A percentile compares a stretch with the other conserved stretches of the same genome.
phyloP scores from a whole-genome alignment of 2,329 filamentous ascomycete genomes.

The Colletotrichum tanaceti region DNA sequence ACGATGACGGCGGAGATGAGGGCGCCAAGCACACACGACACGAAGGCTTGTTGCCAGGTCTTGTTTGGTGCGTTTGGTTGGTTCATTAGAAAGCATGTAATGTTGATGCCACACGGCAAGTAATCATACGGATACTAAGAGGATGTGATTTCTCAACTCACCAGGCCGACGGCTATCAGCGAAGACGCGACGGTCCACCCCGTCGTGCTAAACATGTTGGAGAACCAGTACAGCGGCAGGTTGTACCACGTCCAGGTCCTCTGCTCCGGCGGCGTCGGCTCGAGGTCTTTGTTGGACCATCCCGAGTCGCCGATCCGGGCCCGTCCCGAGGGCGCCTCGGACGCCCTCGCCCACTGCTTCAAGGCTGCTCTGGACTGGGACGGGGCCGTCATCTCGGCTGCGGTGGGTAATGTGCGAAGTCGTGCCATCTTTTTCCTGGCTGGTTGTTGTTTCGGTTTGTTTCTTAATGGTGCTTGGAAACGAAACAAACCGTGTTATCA shows the following conservation, averaged over 20 bases:
- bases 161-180: constrained; percentile 46
- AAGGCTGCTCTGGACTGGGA: constrained; percentile 45
- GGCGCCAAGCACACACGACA: constrained; percentile 44
- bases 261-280: constrained; percentile 46
- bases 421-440: constrained; percentile 18
- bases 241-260: constrained; percentile 48
- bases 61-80: background rate
- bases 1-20: constrained; percentile 44
- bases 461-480: background rate
- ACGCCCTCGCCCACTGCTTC: constrained; percentile 43
- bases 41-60: constrained; percentile 47
- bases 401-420: constrained; percentile 30
- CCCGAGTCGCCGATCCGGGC: constrained; percentile 42
- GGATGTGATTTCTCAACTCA: too few relatives aligned
- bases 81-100: too few relatives aligned
- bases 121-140: too few relatives aligned
- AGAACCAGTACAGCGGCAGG: constrained; percentile 47
- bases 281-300: constrained; percentile 49
- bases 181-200: constrained; percentile 48
- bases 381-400: constrained; percentile 39
- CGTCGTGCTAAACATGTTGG: constrained; percentile 45
- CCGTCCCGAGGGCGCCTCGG: constrained; percentile 40
- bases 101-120: too few relatives aligned
- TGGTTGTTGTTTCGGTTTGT: too few relatives aligned
- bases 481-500: background rate